Percentiles rank a stretch among this genome's conserved stretches.
These are phyloP conservation scores for Alternaria longipes DNA, from an alignment of 2,329 filamentous ascomycete genomes.

Conservation along the genomic window DNA sequence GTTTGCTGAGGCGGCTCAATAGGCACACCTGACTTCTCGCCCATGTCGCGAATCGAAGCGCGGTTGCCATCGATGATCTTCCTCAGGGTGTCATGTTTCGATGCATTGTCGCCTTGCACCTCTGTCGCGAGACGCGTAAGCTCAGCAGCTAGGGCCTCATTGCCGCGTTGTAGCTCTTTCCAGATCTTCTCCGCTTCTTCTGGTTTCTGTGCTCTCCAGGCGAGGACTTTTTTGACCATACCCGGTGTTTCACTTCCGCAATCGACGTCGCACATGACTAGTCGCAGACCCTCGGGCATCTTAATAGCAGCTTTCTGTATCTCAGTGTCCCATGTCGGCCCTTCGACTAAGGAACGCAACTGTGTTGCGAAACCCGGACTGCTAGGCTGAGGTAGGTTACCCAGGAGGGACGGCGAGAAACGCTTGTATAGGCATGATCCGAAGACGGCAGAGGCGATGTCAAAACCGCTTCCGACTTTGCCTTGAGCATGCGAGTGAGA, in stretches of 20 bases:
- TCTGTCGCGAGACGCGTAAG: constrained; percentile 63
- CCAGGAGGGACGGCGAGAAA: constrained; percentile 84
- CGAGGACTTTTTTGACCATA: constrained; percentile 92
- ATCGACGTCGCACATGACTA: constrained; percentile 96
- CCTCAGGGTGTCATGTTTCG: constrained; percentile 61
- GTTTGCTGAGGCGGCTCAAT: constrained; percentile 92
- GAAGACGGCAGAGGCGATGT: constrained; percentile 91
- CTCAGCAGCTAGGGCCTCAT: constrained; percentile 73
- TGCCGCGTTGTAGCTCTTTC: constrained; percentile 76
- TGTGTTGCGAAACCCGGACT: constrained; percentile 71
- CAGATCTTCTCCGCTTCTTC: constrained; percentile 75
- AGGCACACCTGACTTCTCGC: constrained; percentile 75
- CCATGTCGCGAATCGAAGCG: constrained; percentile 78
- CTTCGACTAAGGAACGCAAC: constrained; percentile 72
- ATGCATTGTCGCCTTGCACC: constrained; percentile 49
- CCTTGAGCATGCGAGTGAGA: constrained; percentile 96
- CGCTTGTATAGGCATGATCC: constrained; percentile 90
- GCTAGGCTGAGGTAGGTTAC: constrained; percentile 71
- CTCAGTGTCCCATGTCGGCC: constrained; percentile 78
- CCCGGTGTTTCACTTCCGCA: constrained; percentile 92
- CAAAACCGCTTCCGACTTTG: constrained; percentile 95
- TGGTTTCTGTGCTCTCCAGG: constrained; percentile 75
- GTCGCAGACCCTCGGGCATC: constrained; percentile 75
- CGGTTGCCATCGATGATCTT: constrained; percentile 62
- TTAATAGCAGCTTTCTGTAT: constrained; percentile 74